phyloP scores from a whole-genome alignment of 2,329 filamentous ascomycete species.

The Trichophyton schoenleinii region DNA sequence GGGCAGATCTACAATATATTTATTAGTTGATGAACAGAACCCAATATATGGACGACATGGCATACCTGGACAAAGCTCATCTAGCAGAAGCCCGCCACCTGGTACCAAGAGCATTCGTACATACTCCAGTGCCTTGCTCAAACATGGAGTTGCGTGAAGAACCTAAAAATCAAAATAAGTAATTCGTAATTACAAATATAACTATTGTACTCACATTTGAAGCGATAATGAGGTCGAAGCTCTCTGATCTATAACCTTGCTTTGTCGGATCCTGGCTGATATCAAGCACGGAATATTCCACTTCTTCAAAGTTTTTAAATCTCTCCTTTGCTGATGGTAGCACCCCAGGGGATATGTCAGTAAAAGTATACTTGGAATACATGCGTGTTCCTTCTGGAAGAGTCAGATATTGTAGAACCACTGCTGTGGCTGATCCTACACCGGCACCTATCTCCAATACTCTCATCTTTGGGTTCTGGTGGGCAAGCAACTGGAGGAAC shows the following conservation, averaged over 20 bases:
- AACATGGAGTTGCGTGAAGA: neutral
- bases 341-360: neutral
- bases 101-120: neutral
- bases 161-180: no score
- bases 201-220: neutral
- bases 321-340: neutral
- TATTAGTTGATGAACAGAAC: no score
- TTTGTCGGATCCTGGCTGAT: neutral
- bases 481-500: no score
- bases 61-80: neutral
- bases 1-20: neutral
- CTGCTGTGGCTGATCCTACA: neutral
- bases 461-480: neutral
- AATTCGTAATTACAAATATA: no score
- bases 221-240: neutral
- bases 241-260: neutral
- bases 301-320: neutral
- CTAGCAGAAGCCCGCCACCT: neutral
- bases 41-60: no score
- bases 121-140: neutral
- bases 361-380: constrained; percentile 10
- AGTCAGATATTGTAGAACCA: no score
- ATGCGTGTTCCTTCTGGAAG: neutral
- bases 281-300: neutral
- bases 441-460: neutral